Evolutionary conservation across 345 rosid genomes (phyloP), one percentile per base, ranked within the genome.

Genomic region (Hibiscus trionum): DNA sequence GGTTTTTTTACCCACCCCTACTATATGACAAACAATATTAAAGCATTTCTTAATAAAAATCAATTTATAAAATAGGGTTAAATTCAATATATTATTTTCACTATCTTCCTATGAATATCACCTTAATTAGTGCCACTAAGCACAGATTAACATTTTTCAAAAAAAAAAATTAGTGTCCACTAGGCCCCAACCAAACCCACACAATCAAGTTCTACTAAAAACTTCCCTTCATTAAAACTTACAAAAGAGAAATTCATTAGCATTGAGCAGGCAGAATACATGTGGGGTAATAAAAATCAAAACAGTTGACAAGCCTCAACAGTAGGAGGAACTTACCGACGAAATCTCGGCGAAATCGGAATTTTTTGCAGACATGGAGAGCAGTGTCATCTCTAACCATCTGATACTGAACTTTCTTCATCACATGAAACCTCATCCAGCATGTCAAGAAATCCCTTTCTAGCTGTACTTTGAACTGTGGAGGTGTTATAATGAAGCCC

Each of bases 381-480:
- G 39, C 15, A 57, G 29, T 70, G 74, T 80, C 64, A 75, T 74
- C 76, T 75, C 70, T 39, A 35, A 29, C 69, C 50, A 31, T 75
- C 78, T 46, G 47, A 1, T 47, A 78, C 58, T n/a, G 70, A 62
- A 72, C 21, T 62, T 67, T 55, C 79, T 3, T 77, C 91, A 69
- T 84, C 86, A 29, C 80, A 78, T 46, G 93, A 90, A 62, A 77
- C 97, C 89, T 95, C 99, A 14, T 92, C 98, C 63, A 95, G 81
- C 90, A 86, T 85, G 80, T 92, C 96, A 71, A 92, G 85, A 80
- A 95, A 95, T 61, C 91, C 96, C 84, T 86, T 90, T 72, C 59
- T 77, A 11, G 80, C 74, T 17, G 79, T 80, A 55, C 76, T 14
- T 59, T 59, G 16, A 59, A 14, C 27, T 1, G 80, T 73, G 46